phyloP scores from a whole-genome alignment of 495 filamentous ascomycete genomes.

The Tuber borchii region DNA sequence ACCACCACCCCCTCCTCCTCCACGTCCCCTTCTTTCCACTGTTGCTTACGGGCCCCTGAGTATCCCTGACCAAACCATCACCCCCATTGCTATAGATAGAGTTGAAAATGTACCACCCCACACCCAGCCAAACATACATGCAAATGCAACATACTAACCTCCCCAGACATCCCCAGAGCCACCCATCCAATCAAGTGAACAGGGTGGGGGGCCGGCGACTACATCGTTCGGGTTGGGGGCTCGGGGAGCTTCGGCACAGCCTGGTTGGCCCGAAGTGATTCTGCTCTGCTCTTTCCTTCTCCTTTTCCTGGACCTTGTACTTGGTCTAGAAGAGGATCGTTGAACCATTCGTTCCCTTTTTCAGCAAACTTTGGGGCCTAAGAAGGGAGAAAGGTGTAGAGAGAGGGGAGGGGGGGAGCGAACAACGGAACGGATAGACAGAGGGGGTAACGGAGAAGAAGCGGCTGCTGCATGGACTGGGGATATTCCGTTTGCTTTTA shows the following conservation, averaged over 20 bases:
- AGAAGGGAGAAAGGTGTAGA: background rate
- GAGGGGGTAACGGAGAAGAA: background rate
- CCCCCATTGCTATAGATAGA: background rate
- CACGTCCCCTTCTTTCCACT: background rate
- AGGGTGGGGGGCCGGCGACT: background rate
- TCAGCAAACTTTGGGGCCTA: background rate
- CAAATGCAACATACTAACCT: background rate
- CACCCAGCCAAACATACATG: background rate
- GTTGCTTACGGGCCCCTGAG: background rate
- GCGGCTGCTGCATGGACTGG: background rate
- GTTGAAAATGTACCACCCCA: background rate
- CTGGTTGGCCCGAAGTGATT: background rate
- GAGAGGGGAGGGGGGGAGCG: background rate
- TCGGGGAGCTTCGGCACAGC: background rate
- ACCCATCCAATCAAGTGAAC: background rate
- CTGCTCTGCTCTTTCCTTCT: background rate
- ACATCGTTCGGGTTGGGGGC: background rate
- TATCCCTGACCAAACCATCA: background rate
- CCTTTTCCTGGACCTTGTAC: background rate
- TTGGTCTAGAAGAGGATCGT: background rate
- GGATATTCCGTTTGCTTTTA: background rate
- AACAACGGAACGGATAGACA: background rate
- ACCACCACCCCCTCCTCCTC: background rate
- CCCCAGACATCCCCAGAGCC: background rate
- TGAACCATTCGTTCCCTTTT: background rate